Evolutionary conservation across 169 alveolate genomes (phyloP).

Genomic region (Plasmodium berghei): DNA sequence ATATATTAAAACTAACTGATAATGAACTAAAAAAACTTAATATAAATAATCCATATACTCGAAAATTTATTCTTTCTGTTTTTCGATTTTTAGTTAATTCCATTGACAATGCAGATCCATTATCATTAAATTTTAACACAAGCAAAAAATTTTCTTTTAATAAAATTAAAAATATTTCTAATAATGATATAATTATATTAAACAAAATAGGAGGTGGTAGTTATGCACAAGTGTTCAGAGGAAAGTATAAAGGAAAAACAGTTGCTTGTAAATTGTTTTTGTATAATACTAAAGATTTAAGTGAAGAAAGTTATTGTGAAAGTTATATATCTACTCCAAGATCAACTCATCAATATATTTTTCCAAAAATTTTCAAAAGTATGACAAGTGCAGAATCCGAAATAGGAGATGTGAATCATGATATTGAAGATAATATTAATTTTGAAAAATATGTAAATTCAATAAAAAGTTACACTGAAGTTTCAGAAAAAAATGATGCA

Average conservation of each 20-base stretch:
- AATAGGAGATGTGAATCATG: neutral
- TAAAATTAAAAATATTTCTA: conserved; percentile 28
- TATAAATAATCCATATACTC: conserved; percentile 69
- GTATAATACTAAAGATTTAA: conserved; percentile 45
- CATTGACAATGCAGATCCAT: conserved; percentile 79
- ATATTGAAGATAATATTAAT: neutral
- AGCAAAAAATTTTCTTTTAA: conserved; percentile 45
- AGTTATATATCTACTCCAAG: conserved; percentile 74
- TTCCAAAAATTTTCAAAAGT: conserved; percentile 34
- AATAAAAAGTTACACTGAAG: neutral
- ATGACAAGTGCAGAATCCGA: neutral
- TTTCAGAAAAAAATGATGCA: neutral
- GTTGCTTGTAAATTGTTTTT: conserved; percentile 78
- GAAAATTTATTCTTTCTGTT: conserved; percentile 77
- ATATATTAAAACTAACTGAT: conserved; percentile 75
- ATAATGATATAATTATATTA: conserved; percentile 30
- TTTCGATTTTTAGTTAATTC: conserved; percentile 77
- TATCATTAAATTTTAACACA: conserved; percentile 60
- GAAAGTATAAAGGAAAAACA: conserved; percentile 28
- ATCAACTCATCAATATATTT: conserved; percentile 51
- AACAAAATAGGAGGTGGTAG: conserved; percentile 77
- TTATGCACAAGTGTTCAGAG: conserved; percentile 73
- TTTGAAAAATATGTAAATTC: neutral
- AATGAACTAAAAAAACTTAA: conserved; percentile 66
- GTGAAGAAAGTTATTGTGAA: conserved; percentile 69